Evolutionary conservation across 1,284 basidiomycete genomes (phyloP).

Genomic region (Cryptococcus amylolentus): DNA sequence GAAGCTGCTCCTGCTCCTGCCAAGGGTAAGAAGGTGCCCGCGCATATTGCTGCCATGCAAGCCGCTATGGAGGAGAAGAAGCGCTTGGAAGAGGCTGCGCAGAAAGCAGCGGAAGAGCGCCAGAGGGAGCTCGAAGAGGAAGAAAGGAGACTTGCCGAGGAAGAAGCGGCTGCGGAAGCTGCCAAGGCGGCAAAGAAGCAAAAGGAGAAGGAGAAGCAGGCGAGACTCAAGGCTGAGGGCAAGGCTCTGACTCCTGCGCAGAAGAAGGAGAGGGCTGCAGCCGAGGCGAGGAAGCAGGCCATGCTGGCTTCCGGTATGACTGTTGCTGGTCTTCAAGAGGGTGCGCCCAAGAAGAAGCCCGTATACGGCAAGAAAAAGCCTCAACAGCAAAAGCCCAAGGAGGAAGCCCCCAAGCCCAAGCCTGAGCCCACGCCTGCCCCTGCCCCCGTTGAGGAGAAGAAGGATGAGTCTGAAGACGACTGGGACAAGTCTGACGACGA

Average conservation of each 20-base stretch:
- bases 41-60: constrained; percentile 63
- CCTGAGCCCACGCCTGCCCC: constrained; percentile 35
- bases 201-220: constrained; percentile 72
- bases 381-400: constrained; percentile 18
- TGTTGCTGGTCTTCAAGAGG: constrained; percentile 73
- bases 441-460: constrained; percentile 22
- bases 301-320: constrained; percentile 78
- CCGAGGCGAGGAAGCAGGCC: constrained; percentile 87
- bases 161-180: constrained; percentile 70
- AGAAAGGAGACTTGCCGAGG: constrained; percentile 70
- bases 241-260: constrained; percentile 90
- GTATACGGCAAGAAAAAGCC: constrained; percentile 83
- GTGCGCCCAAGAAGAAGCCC: constrained; percentile 52
- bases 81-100: constrained; percentile 74
- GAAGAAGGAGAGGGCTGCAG: constrained; percentile 87
- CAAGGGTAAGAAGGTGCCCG: constrained; percentile 63
- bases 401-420: constrained; percentile 11
- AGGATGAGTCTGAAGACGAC: constrained; percentile 55
- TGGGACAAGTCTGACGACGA: constrained; percentile 85
- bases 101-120: constrained; percentile 68
- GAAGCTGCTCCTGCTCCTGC: constrained; percentile 53
- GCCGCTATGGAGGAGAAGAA: constrained; percentile 88
- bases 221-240: constrained; percentile 85
- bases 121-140: constrained; percentile 71
- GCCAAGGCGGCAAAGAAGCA: constrained; percentile 81